Conservation (phyloP, 495 filamentous ascomycete species). For the Neurospora intermedia region DNA sequence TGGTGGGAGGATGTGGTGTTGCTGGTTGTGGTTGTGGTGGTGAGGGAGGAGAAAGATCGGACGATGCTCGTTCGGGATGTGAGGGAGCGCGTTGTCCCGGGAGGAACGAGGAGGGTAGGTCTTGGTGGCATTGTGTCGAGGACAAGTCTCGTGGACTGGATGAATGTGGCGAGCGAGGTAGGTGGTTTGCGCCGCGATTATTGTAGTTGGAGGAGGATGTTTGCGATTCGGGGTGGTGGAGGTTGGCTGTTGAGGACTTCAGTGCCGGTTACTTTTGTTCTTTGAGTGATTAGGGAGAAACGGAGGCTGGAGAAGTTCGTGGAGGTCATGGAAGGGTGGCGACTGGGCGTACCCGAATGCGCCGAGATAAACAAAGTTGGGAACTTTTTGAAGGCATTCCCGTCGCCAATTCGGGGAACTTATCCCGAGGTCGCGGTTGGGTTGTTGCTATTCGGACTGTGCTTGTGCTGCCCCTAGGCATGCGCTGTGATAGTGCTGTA, state of each 20-base stretch:
- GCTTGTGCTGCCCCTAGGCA: neutral
- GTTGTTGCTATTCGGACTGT: neutral
- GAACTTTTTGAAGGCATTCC: neutral
- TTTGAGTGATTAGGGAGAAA: neutral
- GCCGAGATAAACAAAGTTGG: neutral
- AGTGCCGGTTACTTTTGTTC: neutral
- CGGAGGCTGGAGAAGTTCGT: neutral
- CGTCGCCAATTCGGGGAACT: neutral
- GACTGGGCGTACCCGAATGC: neutral
- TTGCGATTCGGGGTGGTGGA: neutral
- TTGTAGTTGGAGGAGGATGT: neutral
- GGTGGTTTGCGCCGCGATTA: neutral
- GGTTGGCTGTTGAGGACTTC: neutral
- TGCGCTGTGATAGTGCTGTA: neutral
- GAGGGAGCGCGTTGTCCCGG: neutral
- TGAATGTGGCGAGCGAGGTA: neutral
- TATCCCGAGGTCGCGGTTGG: neutral
- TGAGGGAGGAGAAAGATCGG: neutral
- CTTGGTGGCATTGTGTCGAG: neutral
- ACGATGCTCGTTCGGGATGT: neutral
- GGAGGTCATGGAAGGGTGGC: neutral
- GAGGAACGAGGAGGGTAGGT: neutral
- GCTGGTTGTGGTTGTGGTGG: conserved; percentile 6
- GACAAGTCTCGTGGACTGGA: neutral
- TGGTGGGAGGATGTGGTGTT: neutral